Evolutionary conservation across 179 eudicot species (phyloP), one percentile per base, ranked within the genome.

Genomic region (Pouteria campechiana): DNA sequence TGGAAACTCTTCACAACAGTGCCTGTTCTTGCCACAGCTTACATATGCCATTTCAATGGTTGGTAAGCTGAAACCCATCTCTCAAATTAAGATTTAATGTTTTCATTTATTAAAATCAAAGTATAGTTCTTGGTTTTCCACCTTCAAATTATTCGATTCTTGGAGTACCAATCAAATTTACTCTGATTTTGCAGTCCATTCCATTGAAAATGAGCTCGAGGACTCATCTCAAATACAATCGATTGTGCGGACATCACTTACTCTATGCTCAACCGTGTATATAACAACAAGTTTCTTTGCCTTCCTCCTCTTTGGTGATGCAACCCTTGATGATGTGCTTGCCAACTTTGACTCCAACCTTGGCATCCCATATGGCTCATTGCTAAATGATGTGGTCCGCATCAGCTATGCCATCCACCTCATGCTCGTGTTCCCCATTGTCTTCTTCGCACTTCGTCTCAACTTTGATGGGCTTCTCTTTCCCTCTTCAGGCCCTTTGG

Each of bases 1-100:
- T 55, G 70, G 46, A 58, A 69, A 27, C 83, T 79, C 32, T 79
- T 79, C 54, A 75, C 87, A 8, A 76, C 53, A 21, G 82, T 79
- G 18, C 87, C 87, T 52, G 72, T 79, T 36, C 76, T 79, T 7
- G 87, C 75, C 56, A 79, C 87, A 22, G 87, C 87, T 12, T 79
- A 65, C 62, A 75, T 79, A 46, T 79, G 88, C 48, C 88, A 79
- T 51, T 76, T 68, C 63, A 79, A 79, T 36, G 79, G 88, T 79
- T 63, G n/a, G 50, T 16, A 27, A 25, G n/a, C 20, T 25, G 17
- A 23, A n/a, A n/a, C n/a, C n/a, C n/a, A n/a, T n/a, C n/a, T n/a
- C n/a, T n/a, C n/a, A n/a, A n/a, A n/a, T n/a, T n/a, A n/a, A n/a
- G n/a, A n/a, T n/a, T n/a, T n/a, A n/a, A n/a, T n/a, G n/a, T n/a